Conservation (phyloP, 2,329 filamentous ascomycete species). For the Ilyonectria sp. region DNA sequence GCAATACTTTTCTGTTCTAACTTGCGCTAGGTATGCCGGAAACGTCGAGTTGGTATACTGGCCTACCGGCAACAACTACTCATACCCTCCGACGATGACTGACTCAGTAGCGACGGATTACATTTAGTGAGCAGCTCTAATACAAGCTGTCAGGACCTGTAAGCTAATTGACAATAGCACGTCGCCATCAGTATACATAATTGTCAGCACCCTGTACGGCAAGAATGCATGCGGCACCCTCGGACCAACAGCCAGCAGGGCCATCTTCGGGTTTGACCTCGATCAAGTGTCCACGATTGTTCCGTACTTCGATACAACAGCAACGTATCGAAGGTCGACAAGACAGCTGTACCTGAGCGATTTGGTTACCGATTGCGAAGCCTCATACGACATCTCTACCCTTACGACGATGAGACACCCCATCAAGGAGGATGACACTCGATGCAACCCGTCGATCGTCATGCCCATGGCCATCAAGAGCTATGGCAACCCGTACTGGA, state of each 20-base stretch:
- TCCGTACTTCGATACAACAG: slow-evolving; percentile 1
- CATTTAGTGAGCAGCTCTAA: slow-evolving; percentile 1
- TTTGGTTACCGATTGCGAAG: background rate
- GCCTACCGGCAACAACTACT: slow-evolving; percentile 4
- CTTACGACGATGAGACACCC: background rate
- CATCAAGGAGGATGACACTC: slow-evolving; percentile 3
- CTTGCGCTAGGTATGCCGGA: background rate
- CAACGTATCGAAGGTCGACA: background rate
- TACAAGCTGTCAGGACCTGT: accelerated
- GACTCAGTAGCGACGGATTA: background rate
- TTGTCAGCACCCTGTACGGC: slow-evolving; percentile 9
- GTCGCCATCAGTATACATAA: slow-evolving; percentile 18
- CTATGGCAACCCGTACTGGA: slow-evolving; percentile 11
- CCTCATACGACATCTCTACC: background rate
- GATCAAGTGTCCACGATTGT: slow-evolving; percentile 4
- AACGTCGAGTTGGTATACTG: slow-evolving; percentile 15
- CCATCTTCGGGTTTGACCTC: slow-evolving; percentile 6
- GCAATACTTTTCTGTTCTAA: background rate
- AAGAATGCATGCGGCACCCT: background rate
- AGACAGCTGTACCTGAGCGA: slow-evolving; percentile 10
- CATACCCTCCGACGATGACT: slow-evolving; percentile 7
- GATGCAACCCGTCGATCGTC: slow-evolving; percentile 6
- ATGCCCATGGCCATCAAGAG: background rate
- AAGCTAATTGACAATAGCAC: background rate
- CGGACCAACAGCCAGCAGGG: background rate